Evolutionary conservation across 495 filamentous ascomycete species (phyloP), one percentile per base, ranked within the genome.

Genomic region (Cetradonia linearis): DNA sequence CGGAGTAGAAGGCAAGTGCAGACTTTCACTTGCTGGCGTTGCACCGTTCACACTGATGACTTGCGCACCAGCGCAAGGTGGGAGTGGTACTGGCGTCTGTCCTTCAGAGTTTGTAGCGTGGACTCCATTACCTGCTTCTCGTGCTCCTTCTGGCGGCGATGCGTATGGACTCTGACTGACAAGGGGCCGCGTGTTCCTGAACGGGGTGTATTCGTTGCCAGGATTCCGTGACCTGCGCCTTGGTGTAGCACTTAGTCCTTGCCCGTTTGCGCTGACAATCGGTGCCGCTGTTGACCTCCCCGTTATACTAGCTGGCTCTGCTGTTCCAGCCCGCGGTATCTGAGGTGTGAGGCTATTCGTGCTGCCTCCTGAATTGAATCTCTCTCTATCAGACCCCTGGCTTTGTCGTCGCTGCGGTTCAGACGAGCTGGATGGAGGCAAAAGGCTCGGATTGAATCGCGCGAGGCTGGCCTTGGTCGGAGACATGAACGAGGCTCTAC

Each of bases 381-480:
- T 60, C 30, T 37, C 37, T 14, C 58, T 23, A 8, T 27, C 37
- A 30, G 28, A 27, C 1, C 25, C 33, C 57, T 65, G 37, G 42
- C 36, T 53, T 14, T n/a, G 33, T 11, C 48, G 27, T 38, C 28
- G 33, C 20, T 7, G 72, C 66, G 16, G 71, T 71, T 67, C 70
- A 67, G 66, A 70, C 75, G 48, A 72, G 66, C 33, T 77, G 71
- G 59, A 52, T 36, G 78, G 78, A 52, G 76, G 72, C 47, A 85
- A 64, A 18, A 83, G 70, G 9, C 81, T 80, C 8, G 85, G 82
- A 65, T 86, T 79, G 62, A 81, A 79, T 66, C 81, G 79, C 63
- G 83, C 79, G 20, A 87, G 68, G 64, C 81, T 86, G 5, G 83
- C 77, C 63, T 77, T 80, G 0, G 83, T 87, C 5, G 85, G 86